Evolutionary conservation across 1,284 basidiomycete genomes (phyloP).

Genomic region (Xerocomus amazonicus): DNA sequence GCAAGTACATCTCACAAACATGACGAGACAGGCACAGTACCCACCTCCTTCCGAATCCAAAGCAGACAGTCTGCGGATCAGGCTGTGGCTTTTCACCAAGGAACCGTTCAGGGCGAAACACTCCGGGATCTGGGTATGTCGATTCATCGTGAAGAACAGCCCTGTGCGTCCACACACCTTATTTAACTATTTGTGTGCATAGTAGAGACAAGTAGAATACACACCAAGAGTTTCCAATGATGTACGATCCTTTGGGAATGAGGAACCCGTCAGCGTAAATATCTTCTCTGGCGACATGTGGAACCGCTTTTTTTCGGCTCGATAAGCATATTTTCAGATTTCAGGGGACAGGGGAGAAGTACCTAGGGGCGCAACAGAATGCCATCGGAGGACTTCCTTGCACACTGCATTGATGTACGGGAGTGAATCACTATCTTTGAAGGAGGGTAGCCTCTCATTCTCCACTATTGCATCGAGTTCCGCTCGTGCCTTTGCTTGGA

Average conservation of each 20-base stretch:
- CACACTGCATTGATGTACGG: slow-evolving; percentile 26
- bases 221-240: not conserved
- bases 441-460: slow-evolving; percentile 16
- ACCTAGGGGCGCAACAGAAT: slow-evolving; percentile 19
- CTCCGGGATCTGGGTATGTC: not conserved
- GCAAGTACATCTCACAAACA: slow-evolving; percentile 23
- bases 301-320: slow-evolving; percentile 30
- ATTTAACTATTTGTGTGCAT: not conserved
- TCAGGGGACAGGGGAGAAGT: not conserved
- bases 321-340: slow-evolving; percentile 17
- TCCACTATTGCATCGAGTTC: slow-evolving; percentile 27
- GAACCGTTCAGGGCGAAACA: slow-evolving; percentile 9
- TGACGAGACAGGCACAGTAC: slow-evolving; percentile 19
- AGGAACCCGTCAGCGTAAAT: slow-evolving; percentile 17
- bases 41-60: slow-evolving; percentile 24
- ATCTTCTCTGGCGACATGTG: slow-evolving; percentile 28
- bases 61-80: slow-evolving; percentile 15
- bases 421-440: slow-evolving; percentile 18
- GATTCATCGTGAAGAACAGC: not conserved
- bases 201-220: not conserved
- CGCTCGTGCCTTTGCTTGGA: slow-evolving; percentile 22
- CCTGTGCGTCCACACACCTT: not conserved
- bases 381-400: slow-evolving; percentile 28
- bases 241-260: not conserved
- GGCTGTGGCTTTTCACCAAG: slow-evolving; percentile 13